Evolutionary conservation across 2,329 filamentous ascomycete species (phyloP).

Genomic region (Colletotrichum spaethianum): DNA sequence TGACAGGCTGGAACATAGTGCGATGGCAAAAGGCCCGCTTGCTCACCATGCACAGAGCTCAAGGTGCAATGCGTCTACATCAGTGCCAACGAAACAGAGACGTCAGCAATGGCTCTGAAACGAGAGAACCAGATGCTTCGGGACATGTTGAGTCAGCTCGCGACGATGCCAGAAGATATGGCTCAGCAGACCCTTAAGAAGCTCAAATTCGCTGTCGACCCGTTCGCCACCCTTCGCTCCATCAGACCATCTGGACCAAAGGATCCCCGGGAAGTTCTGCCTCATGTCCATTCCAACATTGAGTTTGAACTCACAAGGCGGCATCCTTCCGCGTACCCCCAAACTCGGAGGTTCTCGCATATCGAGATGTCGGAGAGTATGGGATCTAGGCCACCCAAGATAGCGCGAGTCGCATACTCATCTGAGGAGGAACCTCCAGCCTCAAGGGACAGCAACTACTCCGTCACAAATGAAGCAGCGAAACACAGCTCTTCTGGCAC

Average conservation of each 20-base stretch:
- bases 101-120: slow-evolving; percentile 35
- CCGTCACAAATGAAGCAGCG: neutral
- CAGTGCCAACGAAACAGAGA: slow-evolving; percentile 40
- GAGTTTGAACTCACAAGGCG: slow-evolving; percentile 35
- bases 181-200: slow-evolving; percentile 40
- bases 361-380: neutral
- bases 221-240: slow-evolving; percentile 34
- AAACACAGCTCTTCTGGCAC: neutral
- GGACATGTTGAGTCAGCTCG: slow-evolving; percentile 44
- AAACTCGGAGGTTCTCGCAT: neutral
- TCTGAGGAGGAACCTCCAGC: slow-evolving; percentile 7
- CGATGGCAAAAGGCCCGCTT: slow-evolving; percentile 43
- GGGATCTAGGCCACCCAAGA: slow-evolving; percentile 26
- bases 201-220: slow-evolving; percentile 44
- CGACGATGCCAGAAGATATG: slow-evolving; percentile 42
- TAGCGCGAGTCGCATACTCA: slow-evolving; percentile 11
- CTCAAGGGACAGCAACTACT: slow-evolving; percentile 5
- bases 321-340: slow-evolving; percentile 32
- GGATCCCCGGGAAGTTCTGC: slow-evolving; percentile 20
- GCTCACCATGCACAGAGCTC: slow-evolving; percentile 41
- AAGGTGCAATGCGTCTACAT: slow-evolving; percentile 41
- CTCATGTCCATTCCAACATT: slow-evolving; percentile 30
- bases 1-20: slow-evolving; percentile 34
- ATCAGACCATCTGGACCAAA: slow-evolving; percentile 20
- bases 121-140: slow-evolving; percentile 44